phyloP scores from a whole-genome alignment of 202 grass and related monocot genomes.

The Schoenoplectus tabernaemontani region DNA sequence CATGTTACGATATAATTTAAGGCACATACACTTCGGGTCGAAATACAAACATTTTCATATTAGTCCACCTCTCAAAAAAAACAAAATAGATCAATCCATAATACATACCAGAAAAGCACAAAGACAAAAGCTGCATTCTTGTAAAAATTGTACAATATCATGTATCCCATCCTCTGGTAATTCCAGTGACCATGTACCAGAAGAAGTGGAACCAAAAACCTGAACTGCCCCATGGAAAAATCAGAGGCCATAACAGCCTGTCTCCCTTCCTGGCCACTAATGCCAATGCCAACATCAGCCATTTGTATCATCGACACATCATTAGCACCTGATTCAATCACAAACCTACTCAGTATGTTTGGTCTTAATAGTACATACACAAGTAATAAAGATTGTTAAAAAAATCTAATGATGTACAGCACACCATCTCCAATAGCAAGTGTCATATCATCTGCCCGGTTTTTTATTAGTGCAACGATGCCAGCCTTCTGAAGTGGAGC shows the following conservation, averaged over 20 bases:
- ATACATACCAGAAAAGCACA: constrained; percentile 79
- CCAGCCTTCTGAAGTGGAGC: constrained; percentile 90
- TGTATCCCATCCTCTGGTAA: constrained; percentile 83
- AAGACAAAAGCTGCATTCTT: constrained; percentile 78
- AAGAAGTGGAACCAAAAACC: constrained; percentile 76
- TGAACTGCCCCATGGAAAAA: constrained; percentile 85
- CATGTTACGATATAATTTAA: no score
- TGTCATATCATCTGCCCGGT: constrained; percentile 84
- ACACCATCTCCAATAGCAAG: constrained; percentile 88
- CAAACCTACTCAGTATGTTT: background rate
- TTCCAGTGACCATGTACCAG: constrained; percentile 89
- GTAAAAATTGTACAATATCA: constrained; percentile 95
- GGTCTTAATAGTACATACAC: constrained; percentile 11
- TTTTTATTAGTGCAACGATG: constrained; percentile 80
- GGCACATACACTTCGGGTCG: no score
- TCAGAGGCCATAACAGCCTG: constrained; percentile 91
- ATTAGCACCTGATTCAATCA: constrained; percentile 51
- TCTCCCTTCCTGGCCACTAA: constrained; percentile 76
- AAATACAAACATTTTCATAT: no score
- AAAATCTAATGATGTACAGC: constrained; percentile 16
- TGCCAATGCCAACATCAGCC: constrained; percentile 87
- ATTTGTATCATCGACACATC: constrained; percentile 93
- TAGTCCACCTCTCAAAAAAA: no score
- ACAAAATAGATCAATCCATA: background rate
- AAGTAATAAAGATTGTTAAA: constrained; percentile 4